Percentiles rank a stretch among this genome's conserved stretches.
phyloP scores from a whole-genome alignment of 169 alveolate genomes.

The Babesia divergens region DNA sequence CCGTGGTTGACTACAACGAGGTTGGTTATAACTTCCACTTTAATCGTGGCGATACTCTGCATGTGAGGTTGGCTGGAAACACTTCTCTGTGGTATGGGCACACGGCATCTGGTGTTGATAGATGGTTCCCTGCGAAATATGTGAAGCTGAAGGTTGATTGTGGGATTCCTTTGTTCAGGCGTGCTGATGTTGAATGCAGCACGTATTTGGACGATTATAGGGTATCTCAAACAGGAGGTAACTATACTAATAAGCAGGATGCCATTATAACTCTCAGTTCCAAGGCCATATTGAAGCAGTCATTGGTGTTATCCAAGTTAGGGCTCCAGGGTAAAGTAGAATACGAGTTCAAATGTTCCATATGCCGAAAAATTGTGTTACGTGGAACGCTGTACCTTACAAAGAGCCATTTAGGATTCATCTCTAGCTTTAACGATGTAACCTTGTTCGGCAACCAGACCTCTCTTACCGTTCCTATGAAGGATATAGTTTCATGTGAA shows the following conservation, averaged over 20 bases:
- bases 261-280: slow-evolving; percentile 7
- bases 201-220: slow-evolving; percentile 18
- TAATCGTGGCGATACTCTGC: slow-evolving; percentile 23
- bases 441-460: slow-evolving; percentile 47
- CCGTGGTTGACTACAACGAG: slow-evolving; percentile 37
- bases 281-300: slow-evolving; percentile 19
- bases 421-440: slow-evolving; percentile 39
- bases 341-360: slow-evolving; percentile 25
- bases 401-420: slow-evolving; percentile 41
- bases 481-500: slow-evolving; percentile 7
- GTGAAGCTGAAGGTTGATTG: neutral
- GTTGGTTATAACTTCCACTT: slow-evolving; percentile 7
- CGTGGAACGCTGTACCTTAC: slow-evolving; percentile 57
- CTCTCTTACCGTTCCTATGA: slow-evolving; percentile 6
- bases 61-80: slow-evolving; percentile 30
- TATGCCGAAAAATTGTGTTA: slow-evolving; percentile 19
- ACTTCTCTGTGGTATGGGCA: slow-evolving; percentile 52
- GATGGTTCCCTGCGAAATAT: slow-evolving; percentile 55
- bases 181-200: slow-evolving; percentile 21
- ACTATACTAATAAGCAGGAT: neutral
- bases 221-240: neutral
- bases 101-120: neutral
- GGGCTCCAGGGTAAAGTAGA: slow-evolving; percentile 31
- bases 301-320: slow-evolving; percentile 21
- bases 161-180: slow-evolving; percentile 11